A percentile compares a stretch with the other conserved stretches of the same genome.
These are phyloP conservation scores for Fusarium pseudograminearum DNA, from an alignment of 2,329 filamentous ascomycete genomes.

Conservation along the genomic window DNA sequence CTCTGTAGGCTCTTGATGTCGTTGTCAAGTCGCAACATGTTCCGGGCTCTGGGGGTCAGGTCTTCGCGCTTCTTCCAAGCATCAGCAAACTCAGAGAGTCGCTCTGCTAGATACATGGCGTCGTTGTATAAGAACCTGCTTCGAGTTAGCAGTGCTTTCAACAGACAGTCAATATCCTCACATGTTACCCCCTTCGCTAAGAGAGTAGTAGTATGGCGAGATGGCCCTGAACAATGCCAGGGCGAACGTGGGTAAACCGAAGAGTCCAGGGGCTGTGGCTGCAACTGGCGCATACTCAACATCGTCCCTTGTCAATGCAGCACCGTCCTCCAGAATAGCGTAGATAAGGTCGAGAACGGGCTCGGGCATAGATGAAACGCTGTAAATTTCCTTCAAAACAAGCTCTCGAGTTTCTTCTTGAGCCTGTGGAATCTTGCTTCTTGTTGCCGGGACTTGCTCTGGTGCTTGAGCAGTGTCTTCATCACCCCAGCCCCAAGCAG, in stretches of 20 bases:
- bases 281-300: conserved; percentile 69
- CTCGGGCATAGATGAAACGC: conserved; percentile 87
- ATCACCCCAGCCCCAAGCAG: conserved; percentile 89
- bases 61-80: conserved; percentile 67
- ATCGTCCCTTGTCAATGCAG: conserved; percentile 67
- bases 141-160: conserved; percentile 9
- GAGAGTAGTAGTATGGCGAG: conserved; percentile 78
- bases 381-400: conserved; percentile 86
- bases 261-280: conserved; percentile 75
- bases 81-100: conserved; percentile 61
- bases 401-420: conserved; percentile 69
- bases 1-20: conserved; percentile 69
- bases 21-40: conserved; percentile 69
- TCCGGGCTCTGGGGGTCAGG: conserved; percentile 62
- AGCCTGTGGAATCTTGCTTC: conserved; percentile 34
- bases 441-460: conserved; percentile 24
- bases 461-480: conserved; percentile 62
- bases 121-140: conserved; percentile 75
- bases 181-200: conserved; percentile 73
- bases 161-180: conserved; percentile 51
- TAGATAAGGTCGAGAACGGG: conserved; percentile 77
- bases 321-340: conserved; percentile 70
- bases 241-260: conserved; percentile 76
- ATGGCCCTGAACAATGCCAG: conserved; percentile 85
- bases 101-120: conserved; percentile 71